phyloP scores from a whole-genome alignment of 2,329 filamentous ascomycete species.

The Epichloe hybrida region DNA sequence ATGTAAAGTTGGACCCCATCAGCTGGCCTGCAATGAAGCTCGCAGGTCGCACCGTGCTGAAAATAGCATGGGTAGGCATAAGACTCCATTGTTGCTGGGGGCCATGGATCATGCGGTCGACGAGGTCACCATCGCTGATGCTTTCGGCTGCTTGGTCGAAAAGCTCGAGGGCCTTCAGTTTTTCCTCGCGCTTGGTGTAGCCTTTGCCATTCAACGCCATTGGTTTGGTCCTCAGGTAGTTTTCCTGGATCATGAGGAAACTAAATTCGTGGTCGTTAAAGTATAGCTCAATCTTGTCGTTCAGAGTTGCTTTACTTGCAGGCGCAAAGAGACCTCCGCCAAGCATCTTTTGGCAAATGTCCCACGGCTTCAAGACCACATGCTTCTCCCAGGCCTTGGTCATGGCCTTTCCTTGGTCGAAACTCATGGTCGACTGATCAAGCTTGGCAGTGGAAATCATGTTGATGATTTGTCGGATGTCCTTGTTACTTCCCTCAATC shows the following conservation, averaged over 20 bases:
- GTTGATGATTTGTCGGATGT: constrained; percentile 96
- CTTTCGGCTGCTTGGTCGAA: constrained; percentile 82
- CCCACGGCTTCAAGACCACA: constrained; percentile 92
- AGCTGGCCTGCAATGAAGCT: constrained; percentile 77
- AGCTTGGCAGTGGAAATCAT: constrained; percentile 94
- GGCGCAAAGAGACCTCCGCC: constrained; percentile 74
- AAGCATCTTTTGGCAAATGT: constrained; percentile 89
- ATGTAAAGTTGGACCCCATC: constrained; percentile 63
- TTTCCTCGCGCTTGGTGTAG: constrained; percentile 52
- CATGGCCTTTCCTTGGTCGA: constrained; percentile 81
- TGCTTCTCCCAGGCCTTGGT: constrained; percentile 98
- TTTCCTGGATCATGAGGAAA: constrained; percentile 95
- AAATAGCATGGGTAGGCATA: constrained; percentile 92
- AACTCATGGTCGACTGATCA: constrained; percentile 68
- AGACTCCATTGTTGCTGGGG: constrained; percentile 96
- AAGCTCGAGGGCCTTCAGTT: constrained; percentile 73
- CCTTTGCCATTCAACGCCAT: constrained; percentile 41
- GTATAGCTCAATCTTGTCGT: constrained; percentile 97
- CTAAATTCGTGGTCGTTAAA: constrained; percentile 99
- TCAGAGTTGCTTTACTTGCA: constrained; percentile 73
- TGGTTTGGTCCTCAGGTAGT: constrained; percentile 80
- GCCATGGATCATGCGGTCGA: constrained; percentile 96
- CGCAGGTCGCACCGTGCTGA: constrained; percentile 85
- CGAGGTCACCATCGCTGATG: constrained; percentile 91
- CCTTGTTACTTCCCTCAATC: constrained; percentile 88